phyloP scores from a whole-genome alignment of 1,284 basidiomycete genomes.

The Ustilago vetiveriae region DNA sequence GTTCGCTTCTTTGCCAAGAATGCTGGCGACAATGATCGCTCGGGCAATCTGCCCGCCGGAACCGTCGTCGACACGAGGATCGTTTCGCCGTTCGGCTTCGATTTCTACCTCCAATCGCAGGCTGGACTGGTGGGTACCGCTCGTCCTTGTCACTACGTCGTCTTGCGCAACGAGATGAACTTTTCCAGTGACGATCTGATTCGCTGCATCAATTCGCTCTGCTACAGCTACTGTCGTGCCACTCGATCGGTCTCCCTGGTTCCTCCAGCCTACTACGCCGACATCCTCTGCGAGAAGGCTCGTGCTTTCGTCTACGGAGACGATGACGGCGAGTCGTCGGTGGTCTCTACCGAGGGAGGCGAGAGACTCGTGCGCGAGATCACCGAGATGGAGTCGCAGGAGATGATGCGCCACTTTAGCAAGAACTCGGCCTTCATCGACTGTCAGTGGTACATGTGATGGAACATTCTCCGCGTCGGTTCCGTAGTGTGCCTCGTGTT shows the following conservation, averaged over 20 bases:
- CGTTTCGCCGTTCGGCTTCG: constrained; percentile 69
- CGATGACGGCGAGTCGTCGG: constrained; percentile 18
- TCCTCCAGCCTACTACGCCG: constrained; percentile 69
- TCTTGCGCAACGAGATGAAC: constrained; percentile 67
- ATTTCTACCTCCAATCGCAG: constrained; percentile 63
- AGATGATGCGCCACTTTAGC: constrained; percentile 27
- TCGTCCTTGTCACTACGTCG: constrained; percentile 69
- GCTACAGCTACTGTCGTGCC: constrained; percentile 68
- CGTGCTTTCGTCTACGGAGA: constrained; percentile 67
- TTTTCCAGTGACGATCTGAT: constrained; percentile 48
- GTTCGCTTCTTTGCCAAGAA: constrained; percentile 68
- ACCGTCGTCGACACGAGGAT: constrained; percentile 67
- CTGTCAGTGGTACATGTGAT: constrained; percentile 45
- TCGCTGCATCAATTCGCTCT: constrained; percentile 66
- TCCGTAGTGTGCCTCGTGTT: neutral
- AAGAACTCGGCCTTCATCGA: constrained; percentile 16
- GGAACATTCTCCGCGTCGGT: neutral
- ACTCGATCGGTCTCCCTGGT: constrained; percentile 68
- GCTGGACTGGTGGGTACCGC: constrained; percentile 67
- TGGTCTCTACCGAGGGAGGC: constrained; percentile 8
- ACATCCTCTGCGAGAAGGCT: constrained; percentile 68
- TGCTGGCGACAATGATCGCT: constrained; percentile 61
- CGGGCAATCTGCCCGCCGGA: constrained; percentile 70
- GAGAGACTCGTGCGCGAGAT: constrained; percentile 1
- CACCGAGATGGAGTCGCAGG: constrained; percentile 21